Base-by-base conservation (phyloP, 2,329 filamentous ascomycete genomes). In the Hysterium pulicare region DNA sequence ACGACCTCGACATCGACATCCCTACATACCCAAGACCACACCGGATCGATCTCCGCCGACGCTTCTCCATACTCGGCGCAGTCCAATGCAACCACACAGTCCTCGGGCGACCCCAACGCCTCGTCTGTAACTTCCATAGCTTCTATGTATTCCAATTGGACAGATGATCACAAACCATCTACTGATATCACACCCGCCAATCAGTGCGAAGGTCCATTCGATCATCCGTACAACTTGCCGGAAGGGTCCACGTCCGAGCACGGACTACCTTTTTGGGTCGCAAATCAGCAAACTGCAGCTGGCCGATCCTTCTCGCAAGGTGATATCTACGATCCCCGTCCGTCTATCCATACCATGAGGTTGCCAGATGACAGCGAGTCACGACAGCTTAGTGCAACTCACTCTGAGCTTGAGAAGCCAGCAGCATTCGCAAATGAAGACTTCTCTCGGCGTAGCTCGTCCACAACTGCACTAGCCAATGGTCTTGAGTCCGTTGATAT, bases 401-500 rank as follows among this genome's bases (percentile, higher is more conserved):
- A 57, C 21, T 53, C 57, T 4, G 65, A 67, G 33, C 58, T 64
- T 26, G 63, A 66, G 9, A 46, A 51, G 8, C 56, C 55, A 16
- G 47, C 54, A 9, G 38, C 50, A 13, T 67, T 64, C 40, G 50
- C 55, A 16, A 61, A 65, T 11, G 64, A 67, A n/a, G 47, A 41
- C 2, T 64, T 54, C 36, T 44, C 57, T 10, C 58, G 64, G 23
- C 58, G 64, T 15, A 66, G 67, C 33, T 70, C 67, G 2, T 68
- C 66, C 4, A 65, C 64, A 5, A 64, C 58, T 41, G 67, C 62
- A 22, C 51, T 70, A 15, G 62, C 65, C n/a, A 56, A 57, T 37
- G 67, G 64, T 22, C 66, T 69, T 46, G 61, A 65, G 36, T 60
- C 59, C 13, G 64, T 69, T 15, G 60, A 64, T 24, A 67, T 70